Conservation (phyloP, 441 rosid genomes). For the Raphanus hybrid region DNA sequence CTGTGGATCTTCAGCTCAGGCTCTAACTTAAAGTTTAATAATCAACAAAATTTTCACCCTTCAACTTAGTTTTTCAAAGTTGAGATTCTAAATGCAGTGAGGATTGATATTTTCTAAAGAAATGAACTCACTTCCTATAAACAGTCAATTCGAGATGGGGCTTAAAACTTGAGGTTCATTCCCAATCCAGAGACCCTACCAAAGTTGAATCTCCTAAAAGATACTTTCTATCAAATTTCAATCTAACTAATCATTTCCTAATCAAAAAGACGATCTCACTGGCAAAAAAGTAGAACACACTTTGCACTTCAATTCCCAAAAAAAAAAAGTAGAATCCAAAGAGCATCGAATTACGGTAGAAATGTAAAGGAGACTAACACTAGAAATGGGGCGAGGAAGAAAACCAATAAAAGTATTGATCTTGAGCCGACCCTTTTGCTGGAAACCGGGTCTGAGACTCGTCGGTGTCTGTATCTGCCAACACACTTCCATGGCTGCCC, state of each 20-base stretch:
- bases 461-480: constrained; percentile 61
- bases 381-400: constrained; percentile 40
- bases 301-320: constrained; percentile 21
- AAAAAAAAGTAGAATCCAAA: constrained; percentile 7
- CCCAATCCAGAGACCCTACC: constrained; percentile 44
- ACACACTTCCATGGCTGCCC: constrained; percentile 64
- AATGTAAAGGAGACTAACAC: background rate
- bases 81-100: constrained; percentile 6
- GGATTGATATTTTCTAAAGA: background rate
- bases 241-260: background rate
- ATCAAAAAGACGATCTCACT: constrained; percentile 7
- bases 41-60: background rate
- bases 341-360: constrained; percentile 3
- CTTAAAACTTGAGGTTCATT: constrained; percentile 10
- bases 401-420: constrained; percentile 56
- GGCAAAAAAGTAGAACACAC: background rate
- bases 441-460: constrained; percentile 49
- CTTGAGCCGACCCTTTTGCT: constrained; percentile 49
- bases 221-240: constrained; percentile 18
- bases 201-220: constrained; percentile 25
- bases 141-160: constrained; percentile 15
- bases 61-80: constrained; percentile 1
- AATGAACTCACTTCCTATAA: background rate
- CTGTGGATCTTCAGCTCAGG: background rate
- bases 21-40: background rate